Evolutionary conservation across 2,329 filamentous ascomycete genomes (phyloP).

Genomic region (Verticillium dahliae): DNA sequence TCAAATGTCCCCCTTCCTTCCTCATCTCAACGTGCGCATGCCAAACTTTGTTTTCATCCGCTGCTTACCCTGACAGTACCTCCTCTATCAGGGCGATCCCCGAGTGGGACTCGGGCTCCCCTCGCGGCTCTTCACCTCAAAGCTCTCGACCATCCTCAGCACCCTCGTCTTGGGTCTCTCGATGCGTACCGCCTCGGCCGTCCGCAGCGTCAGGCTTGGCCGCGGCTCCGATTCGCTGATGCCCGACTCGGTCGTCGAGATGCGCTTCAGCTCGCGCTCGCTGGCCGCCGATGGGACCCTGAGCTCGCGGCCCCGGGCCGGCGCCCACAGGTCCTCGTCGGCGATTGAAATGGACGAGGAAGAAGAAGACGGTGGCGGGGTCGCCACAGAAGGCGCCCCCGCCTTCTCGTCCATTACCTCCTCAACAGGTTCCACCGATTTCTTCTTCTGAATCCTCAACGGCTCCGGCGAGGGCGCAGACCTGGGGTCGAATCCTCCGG

Average conservation of each 20-base stretch:
- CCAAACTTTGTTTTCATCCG: too few relatives aligned
- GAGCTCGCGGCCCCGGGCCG: neutral
- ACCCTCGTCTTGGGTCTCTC: constrained; percentile 39
- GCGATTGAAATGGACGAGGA: too few relatives aligned
- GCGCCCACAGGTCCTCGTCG: neutral
- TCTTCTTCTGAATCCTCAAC: constrained; percentile 1
- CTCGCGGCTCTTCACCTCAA: constrained; percentile 41
- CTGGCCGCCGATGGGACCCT: constrained; percentile 7
- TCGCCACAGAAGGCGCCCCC: neutral
- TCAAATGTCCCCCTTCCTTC: neutral
- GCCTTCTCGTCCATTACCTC: neutral
- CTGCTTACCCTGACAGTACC: too few relatives aligned
- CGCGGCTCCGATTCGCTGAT: constrained; percentile 22
- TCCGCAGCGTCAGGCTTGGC: constrained; percentile 28
- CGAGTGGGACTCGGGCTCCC: neutral
- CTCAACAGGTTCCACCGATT: neutral
- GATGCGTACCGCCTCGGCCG: constrained; percentile 39
- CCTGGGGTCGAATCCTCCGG: neutral
- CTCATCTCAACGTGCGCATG: neutral
- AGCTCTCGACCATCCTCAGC: constrained; percentile 47
- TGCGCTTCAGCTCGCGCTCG: neutral
- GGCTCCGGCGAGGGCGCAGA: neutral
- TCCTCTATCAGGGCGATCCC: neutral
- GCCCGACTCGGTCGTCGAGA: constrained; percentile 10
- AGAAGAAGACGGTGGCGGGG: neutral